Evolutionary conservation across 2,329 filamentous ascomycete species (phyloP), one percentile per base, ranked within the genome.

Genomic region (Colletotrichum chrysophilum): DNA sequence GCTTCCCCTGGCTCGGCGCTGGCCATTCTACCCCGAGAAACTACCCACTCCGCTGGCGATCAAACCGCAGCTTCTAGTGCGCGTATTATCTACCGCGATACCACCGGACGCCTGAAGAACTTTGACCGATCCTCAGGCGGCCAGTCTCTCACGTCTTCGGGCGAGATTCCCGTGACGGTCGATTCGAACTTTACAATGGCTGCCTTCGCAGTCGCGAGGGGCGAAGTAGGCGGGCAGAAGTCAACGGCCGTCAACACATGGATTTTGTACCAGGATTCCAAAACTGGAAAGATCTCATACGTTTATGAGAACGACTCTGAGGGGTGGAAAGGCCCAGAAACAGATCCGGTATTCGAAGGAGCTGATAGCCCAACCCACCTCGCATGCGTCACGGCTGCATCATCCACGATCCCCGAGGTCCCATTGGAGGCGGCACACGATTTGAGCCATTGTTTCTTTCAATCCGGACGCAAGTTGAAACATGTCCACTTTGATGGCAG

Each of bases 251-350:
- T 79, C 14, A 78, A 80, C 70, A 80, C 77, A 5, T 79, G 77
- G 68, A 70, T 80, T 18, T 55, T 79, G 12, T 80, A 80, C 18
- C 79, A 81, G 64, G 80, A 80, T 62, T 72, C 62, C 28, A 60
- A 36, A 30, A 71, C 48, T n/a, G 76, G 76, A 56, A 74, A 74
- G 52, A 77, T 80, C 24, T 77, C 76, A 16, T 69, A 69, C 12
- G 77, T 78, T 10, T 78, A 75, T 43, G 76, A 78, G 69, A 76
- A 72, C 9, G 75, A 76, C 55, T 67, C 43, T 26, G 74, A 66
- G 55, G 68, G 67, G n/a, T 80, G 77, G 78, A 71, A 77, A n/a
- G 70, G 69, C 21, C 72, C 75, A 12, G 34, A 64, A 24, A 68
- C 65, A 14, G 73, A 78, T 55, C 24, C 62, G 10, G 74, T 75